A percentile compares a stretch with the other conserved stretches of the same genome.
phyloP scores from a whole-genome alignment of 176 grass and related monocot species.

The Raddia guianensis region DNA sequence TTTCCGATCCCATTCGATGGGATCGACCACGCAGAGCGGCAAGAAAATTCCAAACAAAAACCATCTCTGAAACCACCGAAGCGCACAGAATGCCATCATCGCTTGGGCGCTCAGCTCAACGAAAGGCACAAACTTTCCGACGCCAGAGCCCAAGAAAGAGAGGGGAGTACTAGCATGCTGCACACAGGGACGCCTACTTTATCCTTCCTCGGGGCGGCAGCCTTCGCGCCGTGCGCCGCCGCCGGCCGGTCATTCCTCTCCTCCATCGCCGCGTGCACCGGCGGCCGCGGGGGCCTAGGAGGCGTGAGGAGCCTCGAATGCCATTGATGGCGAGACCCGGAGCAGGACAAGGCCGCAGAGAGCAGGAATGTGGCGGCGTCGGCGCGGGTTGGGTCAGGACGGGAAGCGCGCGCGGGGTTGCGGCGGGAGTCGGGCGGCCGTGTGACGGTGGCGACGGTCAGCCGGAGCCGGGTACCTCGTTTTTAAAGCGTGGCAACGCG shows the following conservation, averaged over 20 bases:
- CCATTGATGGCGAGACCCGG: constrained; percentile 27
- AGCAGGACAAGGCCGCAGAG: constrained; percentile 2
- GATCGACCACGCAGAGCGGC: neutral
- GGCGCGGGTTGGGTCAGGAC: neutral
- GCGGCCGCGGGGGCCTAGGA: neutral
- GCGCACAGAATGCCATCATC: constrained; percentile 44
- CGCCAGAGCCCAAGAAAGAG: constrained; percentile 30
- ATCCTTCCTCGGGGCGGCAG: constrained; percentile 52
- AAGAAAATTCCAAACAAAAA: constrained; percentile 1
- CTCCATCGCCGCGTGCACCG: constrained; percentile 42
- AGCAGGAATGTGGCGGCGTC: neutral
- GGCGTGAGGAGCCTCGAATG: neutral
- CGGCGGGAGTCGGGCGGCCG: neutral
- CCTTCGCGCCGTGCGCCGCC: constrained; percentile 43
- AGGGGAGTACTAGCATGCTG: neutral
- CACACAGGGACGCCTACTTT: constrained; percentile 59
- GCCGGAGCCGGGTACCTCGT: neutral
- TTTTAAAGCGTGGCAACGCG: no score
- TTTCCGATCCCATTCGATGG: constrained; percentile 23
- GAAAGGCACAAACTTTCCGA: constrained; percentile 53
- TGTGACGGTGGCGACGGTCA: constrained; percentile 14
- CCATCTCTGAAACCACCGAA: constrained; percentile 34
- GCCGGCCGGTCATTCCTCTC: constrained; percentile 27
- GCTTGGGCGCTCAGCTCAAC: constrained; percentile 47
- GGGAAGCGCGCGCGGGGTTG: neutral